Evolutionary conservation across 495 filamentous ascomycete species (phyloP), one percentile per base, ranked within the genome.

Genomic region (Hypoxylon trugodes): DNA sequence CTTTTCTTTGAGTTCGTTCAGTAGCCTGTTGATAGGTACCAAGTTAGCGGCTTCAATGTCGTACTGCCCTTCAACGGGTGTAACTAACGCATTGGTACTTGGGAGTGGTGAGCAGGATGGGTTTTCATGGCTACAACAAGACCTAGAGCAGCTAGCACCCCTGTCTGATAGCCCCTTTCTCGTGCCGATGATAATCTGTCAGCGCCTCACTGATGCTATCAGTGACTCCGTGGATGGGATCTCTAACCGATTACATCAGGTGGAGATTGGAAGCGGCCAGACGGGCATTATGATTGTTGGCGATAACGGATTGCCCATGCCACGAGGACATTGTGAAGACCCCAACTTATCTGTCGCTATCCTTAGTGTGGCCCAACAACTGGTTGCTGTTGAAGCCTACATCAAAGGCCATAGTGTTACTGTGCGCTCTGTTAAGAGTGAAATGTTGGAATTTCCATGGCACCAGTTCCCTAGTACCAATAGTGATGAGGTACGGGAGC

Each of bases 91-190:
- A 1, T 2, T 60, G 10, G 3, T 60, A 10, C 25, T 60, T 26
- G 38, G 46, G 30, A 60, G 37, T 6, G 46, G 43, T 15, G 1
- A n/a, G 12, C 37, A 25, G 26, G 37, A 60, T 43, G 56, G 46
- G 8, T 45, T 60, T 19, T 1, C 46, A 24, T 60, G 56, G 56
- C 13, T 60, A 12, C 18, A 36, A 15, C 18, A 51, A 36, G 56
- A 60, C 21, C 37, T 60, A 15, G 46, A 60, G 13, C 38, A 51
- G 6, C 4, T 45, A 5, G 26, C 19, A 6, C 13, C 46, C 19
- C 28, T 60, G 15, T 36, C 56, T 10, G 47, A 52, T n/a, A 60
- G 52, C 30, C 56, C 56, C 13, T 60, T 60, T 47, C 56, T 60
- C 1, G 18, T 52, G 0, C 37, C 37, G 5, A 45, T 21, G 6